Evolutionary conservation across 352 stramenopile genomes (phyloP).

Genomic region (Phytophthora idaei): DNA sequence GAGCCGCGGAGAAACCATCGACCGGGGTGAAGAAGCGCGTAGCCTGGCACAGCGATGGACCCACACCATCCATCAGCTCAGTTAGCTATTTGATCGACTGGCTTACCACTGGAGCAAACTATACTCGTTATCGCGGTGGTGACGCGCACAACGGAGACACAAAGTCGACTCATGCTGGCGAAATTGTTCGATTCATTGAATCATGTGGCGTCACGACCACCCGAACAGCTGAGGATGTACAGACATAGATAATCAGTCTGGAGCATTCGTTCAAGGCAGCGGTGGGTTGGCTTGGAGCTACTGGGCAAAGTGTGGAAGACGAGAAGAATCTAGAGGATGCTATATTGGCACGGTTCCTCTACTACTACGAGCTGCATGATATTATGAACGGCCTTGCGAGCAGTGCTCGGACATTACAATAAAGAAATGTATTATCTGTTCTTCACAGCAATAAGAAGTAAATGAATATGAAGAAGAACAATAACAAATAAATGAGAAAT

Average conservation of each 20-base stretch:
- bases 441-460: too few species aligned
- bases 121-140: slow-evolving; percentile 24
- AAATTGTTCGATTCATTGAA: slow-evolving; percentile 14
- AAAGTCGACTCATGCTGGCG: slow-evolving; percentile 16
- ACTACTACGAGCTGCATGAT: background rate
- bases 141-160: slow-evolving; percentile 21
- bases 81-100: slow-evolving; percentile 29
- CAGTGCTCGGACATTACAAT: too few species aligned
- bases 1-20: background rate
- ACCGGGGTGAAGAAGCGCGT: background rate
- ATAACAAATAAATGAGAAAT: too few species aligned
- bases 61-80: slow-evolving; percentile 13
- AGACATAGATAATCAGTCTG: slow-evolving; percentile 21
- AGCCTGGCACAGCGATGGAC: background rate
- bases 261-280: slow-evolving; percentile 18
- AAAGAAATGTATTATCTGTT: too few species aligned
- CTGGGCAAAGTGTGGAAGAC: slow-evolving; percentile 27
- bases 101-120: slow-evolving; percentile 29
- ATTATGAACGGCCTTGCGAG: background rate
- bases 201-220: slow-evolving; percentile 13
- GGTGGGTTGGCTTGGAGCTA: slow-evolving; percentile 24
- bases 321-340: background rate
- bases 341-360: background rate
- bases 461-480: too few species aligned
- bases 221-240: slow-evolving; percentile 21